Base-by-base conservation (phyloP, 352 stramenopile genomes). In the Blastocystis sp. region DNA sequence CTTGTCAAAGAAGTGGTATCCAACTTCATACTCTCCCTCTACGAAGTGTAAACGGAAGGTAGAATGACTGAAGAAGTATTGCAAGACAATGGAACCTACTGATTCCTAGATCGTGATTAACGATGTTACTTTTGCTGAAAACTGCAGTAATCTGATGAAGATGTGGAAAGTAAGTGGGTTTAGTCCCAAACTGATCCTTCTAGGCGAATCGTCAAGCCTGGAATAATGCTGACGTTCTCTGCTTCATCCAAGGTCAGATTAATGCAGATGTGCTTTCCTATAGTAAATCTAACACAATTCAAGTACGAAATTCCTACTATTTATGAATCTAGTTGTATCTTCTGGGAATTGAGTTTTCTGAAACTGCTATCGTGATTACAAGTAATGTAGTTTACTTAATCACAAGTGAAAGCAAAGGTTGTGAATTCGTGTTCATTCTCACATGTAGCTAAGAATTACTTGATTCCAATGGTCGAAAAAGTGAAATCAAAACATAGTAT, bases 291-390 rank as follows among this genome's bases (percentile, higher is more conserved):
- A 78, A 74, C 29, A 78, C 77, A n/a, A 87, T 74, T 77, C 77
- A 87, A 51, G 77, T 87, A 42, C 24, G 21, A 4, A 87, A n/a
- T 16, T 27, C 63, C 21, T 4, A 57, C 12, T 58, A 5, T 0
- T 90, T 92, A 16, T 91, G 94, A 86, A 77, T 95, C 58, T 93
- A 96, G 90, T 93, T 95, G 88, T 96, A 94, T 81, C 86, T 96
- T 56, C 90, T 96, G 24, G 93, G 92, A 7, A 95, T 94, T 51
- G 93, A 96, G 90, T 96, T 96, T 90, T 91, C 93, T 0, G 93
- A 96, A 89, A 96, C 93, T 35, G 90, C 96, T 49, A 95, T 96
- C 91, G 88, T 96, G 52, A 95, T 96, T 86, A 94, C 92, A 51
- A 91, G 92, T 35, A 88, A 87, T 66, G 94, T 91, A 88, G 90